A percentile compares a stretch with the other conserved stretches of the same genome.
Evolutionary conservation across 257 asterid species (phyloP).

Genomic region (Ehretia macrophylla): DNA sequence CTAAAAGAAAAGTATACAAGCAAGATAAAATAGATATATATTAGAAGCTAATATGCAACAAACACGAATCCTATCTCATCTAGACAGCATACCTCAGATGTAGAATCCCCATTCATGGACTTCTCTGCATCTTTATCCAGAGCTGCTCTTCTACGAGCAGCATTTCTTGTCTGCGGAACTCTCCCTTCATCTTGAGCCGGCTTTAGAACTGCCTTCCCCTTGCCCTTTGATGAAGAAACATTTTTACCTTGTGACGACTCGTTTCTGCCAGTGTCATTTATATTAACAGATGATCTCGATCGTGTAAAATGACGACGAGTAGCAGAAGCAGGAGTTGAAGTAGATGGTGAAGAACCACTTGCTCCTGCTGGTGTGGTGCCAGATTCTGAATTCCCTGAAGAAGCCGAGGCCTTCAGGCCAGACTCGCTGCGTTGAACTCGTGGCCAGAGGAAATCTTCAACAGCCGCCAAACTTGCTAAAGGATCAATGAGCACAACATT

Average conservation of each 20-base stretch:
- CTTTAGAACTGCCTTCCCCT: slow-evolving; percentile 90
- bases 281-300: slow-evolving; percentile 61
- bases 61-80: neutral
- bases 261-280: slow-evolving; percentile 54
- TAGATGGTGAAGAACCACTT: slow-evolving; percentile 51
- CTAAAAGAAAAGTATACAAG: no score
- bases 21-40: neutral
- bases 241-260: slow-evolving; percentile 52
- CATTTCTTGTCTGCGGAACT: slow-evolving; percentile 89
- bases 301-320: slow-evolving; percentile 78
- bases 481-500: slow-evolving; percentile 92
- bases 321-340: slow-evolving; percentile 53
- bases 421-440: slow-evolving; percentile 76
- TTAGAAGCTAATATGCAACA: neutral
- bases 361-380: slow-evolving; percentile 49
- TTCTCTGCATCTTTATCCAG: slow-evolving; percentile 77
- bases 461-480: slow-evolving; percentile 88
- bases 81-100: slow-evolving; percentile 72
- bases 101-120: slow-evolving; percentile 67
- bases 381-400: slow-evolving; percentile 59
- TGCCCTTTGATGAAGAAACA: slow-evolving; percentile 63
- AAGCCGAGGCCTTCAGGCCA: slow-evolving; percentile 56
- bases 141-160: slow-evolving; percentile 78
- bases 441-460: slow-evolving; percentile 94
- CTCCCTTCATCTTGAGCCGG: slow-evolving; percentile 67